A percentile compares a stretch with the other conserved stretches of the same genome.
Evolutionary conservation across 495 filamentous ascomycete genomes (phyloP).

Genomic region (Xylaria acuta): DNA sequence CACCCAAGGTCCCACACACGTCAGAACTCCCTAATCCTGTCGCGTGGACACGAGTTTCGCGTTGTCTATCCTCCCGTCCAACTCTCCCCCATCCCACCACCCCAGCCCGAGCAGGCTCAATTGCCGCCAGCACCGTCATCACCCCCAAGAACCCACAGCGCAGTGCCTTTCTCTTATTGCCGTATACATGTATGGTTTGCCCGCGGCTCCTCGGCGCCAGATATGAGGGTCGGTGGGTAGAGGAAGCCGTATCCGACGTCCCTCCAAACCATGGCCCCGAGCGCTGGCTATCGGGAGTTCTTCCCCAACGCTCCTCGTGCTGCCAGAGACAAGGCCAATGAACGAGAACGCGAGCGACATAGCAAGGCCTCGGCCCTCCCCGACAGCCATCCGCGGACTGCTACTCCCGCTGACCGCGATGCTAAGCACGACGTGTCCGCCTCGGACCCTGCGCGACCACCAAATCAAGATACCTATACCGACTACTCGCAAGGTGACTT

Average conservation of each 20-base stretch:
- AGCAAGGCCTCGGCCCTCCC: constrained; percentile 52
- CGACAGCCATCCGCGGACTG: constrained; percentile 53
- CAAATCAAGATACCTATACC: constrained; percentile 57
- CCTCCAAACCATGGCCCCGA: constrained; percentile 73
- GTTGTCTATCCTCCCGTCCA: constrained; percentile 32
- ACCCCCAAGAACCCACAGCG: neutral
- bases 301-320: constrained; percentile 81
- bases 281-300: constrained; percentile 85
- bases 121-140: neutral
- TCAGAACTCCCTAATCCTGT: constrained; percentile 43
- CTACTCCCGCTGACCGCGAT: constrained; percentile 41
- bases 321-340: constrained; percentile 61
- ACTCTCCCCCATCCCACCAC: constrained; percentile 23
- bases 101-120: constrained; percentile 12
- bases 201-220: constrained; percentile 45
- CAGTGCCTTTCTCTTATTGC: constrained; percentile 23
- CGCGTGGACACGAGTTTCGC: constrained; percentile 49
- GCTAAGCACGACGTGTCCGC: constrained; percentile 46
- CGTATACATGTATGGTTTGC: constrained; percentile 53
- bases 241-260: constrained; percentile 50
- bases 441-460: constrained; percentile 46
- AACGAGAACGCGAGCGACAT: constrained; percentile 54
- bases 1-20: constrained; percentile 42
- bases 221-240: constrained; percentile 63
- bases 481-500: constrained; percentile 66